Conservation (phyloP, 2,329 filamentous ascomycete genomes). For the Aspergillus novofumigatus region DNA sequence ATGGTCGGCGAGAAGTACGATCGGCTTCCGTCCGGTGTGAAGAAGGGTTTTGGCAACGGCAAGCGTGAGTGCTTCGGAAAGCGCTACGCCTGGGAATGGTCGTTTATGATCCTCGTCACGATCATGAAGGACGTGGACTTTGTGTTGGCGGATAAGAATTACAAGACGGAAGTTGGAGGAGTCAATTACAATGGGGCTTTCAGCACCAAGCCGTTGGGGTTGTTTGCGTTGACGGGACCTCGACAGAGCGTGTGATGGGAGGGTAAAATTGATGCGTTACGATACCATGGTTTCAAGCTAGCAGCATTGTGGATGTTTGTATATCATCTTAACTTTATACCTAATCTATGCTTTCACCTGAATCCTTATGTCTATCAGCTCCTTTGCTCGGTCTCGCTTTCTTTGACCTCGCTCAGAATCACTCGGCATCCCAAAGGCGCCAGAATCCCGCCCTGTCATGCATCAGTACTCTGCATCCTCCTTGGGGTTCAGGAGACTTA, state of each 20-base stretch:
- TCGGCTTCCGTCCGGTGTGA: slow-evolving; percentile 57
- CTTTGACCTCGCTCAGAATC: neutral
- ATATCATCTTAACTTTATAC: neutral
- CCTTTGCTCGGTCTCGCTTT: neutral
- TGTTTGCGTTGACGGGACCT: slow-evolving; percentile 25
- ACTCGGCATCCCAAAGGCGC: slow-evolving; percentile 19
- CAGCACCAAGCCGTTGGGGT: slow-evolving; percentile 48
- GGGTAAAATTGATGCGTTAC: neutral
- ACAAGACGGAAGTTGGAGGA: slow-evolving; percentile 29
- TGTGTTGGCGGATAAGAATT: slow-evolving; percentile 53
- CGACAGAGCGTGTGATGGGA: neutral
- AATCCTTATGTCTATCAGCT: neutral
- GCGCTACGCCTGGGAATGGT: slow-evolving; percentile 71
- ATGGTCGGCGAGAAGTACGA: slow-evolving; percentile 69
- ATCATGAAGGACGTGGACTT: slow-evolving; percentile 70
- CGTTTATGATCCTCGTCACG: slow-evolving; percentile 56
- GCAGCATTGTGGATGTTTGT: neutral
- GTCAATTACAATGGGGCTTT: slow-evolving; percentile 48
- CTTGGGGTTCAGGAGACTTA: slow-evolving; percentile 11
- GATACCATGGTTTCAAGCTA: neutral
- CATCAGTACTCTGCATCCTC: slow-evolving; percentile 4
- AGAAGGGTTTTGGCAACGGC: slow-evolving; percentile 72
- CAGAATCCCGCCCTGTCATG: slow-evolving; percentile 20
- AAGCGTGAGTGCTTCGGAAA: slow-evolving; percentile 67
- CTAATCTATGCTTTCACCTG: neutral